Conservation (phyloP, 768 basidiomycete genomes). For the Serendipita sp. region DNA sequence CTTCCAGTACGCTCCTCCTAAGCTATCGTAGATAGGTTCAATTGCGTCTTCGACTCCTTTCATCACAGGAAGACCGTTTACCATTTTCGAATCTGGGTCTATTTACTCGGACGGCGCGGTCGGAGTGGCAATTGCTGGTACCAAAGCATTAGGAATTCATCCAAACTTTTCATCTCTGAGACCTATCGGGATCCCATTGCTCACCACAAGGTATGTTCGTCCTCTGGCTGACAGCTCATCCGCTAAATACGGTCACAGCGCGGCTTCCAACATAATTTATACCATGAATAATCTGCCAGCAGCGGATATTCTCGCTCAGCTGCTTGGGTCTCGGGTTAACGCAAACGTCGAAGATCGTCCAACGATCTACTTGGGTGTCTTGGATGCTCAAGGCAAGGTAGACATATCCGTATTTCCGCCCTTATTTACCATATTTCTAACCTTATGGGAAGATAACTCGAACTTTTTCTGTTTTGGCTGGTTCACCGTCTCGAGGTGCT, state of each 20-base stretch:
- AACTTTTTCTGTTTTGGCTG: not conserved
- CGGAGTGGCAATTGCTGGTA: slow-evolving; percentile 35
- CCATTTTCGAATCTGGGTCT: slow-evolving; percentile 22
- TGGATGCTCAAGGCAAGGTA: not conserved
- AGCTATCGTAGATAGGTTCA: slow-evolving; percentile 37
- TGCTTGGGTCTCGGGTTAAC: not conserved
- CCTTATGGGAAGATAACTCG: not conserved
- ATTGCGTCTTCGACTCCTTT: slow-evolving; percentile 64
- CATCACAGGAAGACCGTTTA: slow-evolving; percentile 56
- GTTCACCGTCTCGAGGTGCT: slow-evolving; percentile 1
- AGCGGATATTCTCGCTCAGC: not conserved
- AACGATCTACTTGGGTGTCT: not conserved
- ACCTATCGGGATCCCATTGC: not conserved
- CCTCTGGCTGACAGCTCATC: not conserved
- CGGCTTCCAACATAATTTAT: not conserved
- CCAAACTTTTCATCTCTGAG: not conserved
- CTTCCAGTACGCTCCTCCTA: not conserved
- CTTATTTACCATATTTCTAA: not conserved
- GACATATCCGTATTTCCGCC: not conserved
- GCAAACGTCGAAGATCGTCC: not conserved
- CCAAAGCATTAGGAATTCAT: not conserved
- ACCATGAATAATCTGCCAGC: not conserved
- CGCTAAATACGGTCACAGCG: not conserved
- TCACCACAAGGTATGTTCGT: not conserved
- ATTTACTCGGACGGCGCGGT: slow-evolving; percentile 54